A percentile compares a stretch with the other conserved stretches of the same genome.
phyloP scores from a whole-genome alignment of 1,284 basidiomycete species.

The Boletellus deceptivus region DNA sequence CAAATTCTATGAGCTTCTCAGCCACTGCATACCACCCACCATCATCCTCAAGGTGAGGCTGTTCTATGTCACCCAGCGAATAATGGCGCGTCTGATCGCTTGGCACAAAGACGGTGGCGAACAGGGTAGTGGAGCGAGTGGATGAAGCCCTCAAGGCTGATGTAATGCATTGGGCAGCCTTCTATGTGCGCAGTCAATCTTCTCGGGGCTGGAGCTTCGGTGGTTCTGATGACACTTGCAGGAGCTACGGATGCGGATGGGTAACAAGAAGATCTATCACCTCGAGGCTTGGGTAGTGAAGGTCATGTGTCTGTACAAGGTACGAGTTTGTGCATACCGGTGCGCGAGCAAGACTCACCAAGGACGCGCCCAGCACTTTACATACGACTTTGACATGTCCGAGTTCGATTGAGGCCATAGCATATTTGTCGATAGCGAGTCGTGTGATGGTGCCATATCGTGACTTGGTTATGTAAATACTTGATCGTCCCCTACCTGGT shows the following conservation, averaged over 20 bases:
- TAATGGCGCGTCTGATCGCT: conserved; percentile 4
- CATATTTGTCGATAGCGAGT: neutral
- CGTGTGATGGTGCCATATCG: neutral
- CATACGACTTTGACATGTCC: conserved; percentile 61
- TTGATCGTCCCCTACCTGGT: neutral
- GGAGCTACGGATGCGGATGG: conserved; percentile 89
- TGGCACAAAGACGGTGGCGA: conserved; percentile 75
- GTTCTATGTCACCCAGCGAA: neutral
- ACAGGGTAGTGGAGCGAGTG: conserved; percentile 81
- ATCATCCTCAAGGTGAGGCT: conserved; percentile 77
- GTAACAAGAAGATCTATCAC: conserved; percentile 94
- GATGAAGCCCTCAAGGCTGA: conserved; percentile 81
- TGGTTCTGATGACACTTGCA: conserved; percentile 31
- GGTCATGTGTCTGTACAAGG: conserved; percentile 79
- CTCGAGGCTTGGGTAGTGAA: conserved; percentile 92
- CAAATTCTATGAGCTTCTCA: conserved; percentile 94
- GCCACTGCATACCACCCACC: conserved; percentile 97
- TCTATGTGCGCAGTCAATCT: conserved; percentile 67
- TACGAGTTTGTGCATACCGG: conserved; percentile 24
- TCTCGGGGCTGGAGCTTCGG: neutral
- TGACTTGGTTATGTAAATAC: neutral
- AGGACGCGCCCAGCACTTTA: conserved; percentile 39
- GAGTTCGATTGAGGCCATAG: conserved; percentile 47
- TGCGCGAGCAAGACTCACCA: conserved; percentile 16
- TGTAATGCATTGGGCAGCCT: conserved; percentile 94